Evolutionary conservation across 129 eudicot species (phyloP).

Genomic region (Tanacetum coccineum): DNA sequence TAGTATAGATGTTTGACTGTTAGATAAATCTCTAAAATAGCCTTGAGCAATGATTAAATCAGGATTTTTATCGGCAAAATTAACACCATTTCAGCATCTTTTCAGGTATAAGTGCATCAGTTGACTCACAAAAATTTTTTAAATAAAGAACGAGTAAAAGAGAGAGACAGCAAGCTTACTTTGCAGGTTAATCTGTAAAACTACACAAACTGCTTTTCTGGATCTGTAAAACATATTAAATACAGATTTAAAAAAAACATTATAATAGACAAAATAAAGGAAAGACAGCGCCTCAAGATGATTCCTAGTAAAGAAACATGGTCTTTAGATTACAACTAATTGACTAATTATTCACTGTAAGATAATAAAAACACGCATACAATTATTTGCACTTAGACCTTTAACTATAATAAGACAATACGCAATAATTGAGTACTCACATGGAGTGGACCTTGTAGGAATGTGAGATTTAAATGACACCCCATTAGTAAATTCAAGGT

Average conservation of each 20-base stretch:
- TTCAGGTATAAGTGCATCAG: too few relatives aligned
- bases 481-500: slow-evolving; percentile 67
- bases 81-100: too few relatives aligned
- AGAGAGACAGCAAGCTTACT: slow-evolving; percentile 35
- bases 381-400: neutral
- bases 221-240: slow-evolving; percentile 43
- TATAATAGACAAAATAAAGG: neutral
- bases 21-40: neutral
- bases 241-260: slow-evolving; percentile 4
- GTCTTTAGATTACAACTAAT: neutral
- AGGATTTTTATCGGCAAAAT: too few relatives aligned
- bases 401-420: neutral
- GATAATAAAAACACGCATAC: neutral
- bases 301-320: neutral
- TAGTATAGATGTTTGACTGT: too few relatives aligned
- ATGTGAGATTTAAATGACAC: slow-evolving; percentile 65
- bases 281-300: neutral
- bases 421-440: slow-evolving; percentile 34
- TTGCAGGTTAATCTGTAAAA: slow-evolving; percentile 94
- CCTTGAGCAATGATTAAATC: too few relatives aligned
- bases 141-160: neutral
- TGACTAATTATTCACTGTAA: too few relatives aligned
- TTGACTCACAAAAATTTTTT: too few relatives aligned
- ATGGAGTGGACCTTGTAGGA: slow-evolving; percentile 58
- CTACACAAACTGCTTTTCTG: slow-evolving; percentile 65